Evolutionary conservation across 805 yeast species (phyloP).

Genomic region (Saccharomycopsis fodiens): DNA sequence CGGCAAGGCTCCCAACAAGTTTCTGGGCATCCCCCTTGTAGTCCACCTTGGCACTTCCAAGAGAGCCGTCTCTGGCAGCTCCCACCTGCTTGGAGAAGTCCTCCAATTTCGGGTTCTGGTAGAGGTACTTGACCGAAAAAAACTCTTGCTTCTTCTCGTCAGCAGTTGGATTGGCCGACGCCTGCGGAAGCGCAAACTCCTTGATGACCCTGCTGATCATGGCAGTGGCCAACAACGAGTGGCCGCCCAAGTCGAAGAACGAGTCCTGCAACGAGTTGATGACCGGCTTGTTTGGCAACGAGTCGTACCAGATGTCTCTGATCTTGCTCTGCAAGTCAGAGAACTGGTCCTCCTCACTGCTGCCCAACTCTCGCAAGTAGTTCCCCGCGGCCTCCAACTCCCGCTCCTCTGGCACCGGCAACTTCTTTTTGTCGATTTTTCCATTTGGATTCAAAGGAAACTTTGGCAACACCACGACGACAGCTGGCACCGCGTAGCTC

Average conservation of each 20-base stretch:
- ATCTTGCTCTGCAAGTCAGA: slow-evolving; percentile 59
- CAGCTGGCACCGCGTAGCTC: slow-evolving; percentile 85
- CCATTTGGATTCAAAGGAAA: slow-evolving; percentile 97
- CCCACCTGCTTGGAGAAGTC: slow-evolving; percentile 71
- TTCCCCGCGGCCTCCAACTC: slow-evolving; percentile 73
- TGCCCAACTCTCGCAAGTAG: slow-evolving; percentile 30
- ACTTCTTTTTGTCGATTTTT: slow-evolving; percentile 92
- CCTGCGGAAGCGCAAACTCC: slow-evolving; percentile 78
- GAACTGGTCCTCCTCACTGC: slow-evolving; percentile 45
- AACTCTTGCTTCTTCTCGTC: too few relatives aligned
- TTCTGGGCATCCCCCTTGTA: slow-evolving; percentile 73
- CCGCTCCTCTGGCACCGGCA: slow-evolving; percentile 89
- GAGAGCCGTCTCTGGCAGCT: slow-evolving; percentile 37
- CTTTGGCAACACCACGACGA: slow-evolving; percentile 78
- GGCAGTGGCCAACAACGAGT: slow-evolving; percentile 91
- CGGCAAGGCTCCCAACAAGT: slow-evolving; percentile 35
- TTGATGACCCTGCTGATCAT: slow-evolving; percentile 91
- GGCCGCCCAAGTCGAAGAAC: slow-evolving; percentile 97
- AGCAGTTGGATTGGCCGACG: too few relatives aligned
- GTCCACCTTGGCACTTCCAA: slow-evolving; percentile 27
- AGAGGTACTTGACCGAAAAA: too few relatives aligned
- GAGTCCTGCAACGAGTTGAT: slow-evolving; percentile 72
- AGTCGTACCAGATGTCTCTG: slow-evolving; percentile 76
- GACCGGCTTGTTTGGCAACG: slow-evolving; percentile 81
- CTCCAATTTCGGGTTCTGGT: slow-evolving; percentile 80